Base-by-base conservation (phyloP, 2,329 filamentous ascomycete species). In the Colletotrichum eleusines region DNA sequence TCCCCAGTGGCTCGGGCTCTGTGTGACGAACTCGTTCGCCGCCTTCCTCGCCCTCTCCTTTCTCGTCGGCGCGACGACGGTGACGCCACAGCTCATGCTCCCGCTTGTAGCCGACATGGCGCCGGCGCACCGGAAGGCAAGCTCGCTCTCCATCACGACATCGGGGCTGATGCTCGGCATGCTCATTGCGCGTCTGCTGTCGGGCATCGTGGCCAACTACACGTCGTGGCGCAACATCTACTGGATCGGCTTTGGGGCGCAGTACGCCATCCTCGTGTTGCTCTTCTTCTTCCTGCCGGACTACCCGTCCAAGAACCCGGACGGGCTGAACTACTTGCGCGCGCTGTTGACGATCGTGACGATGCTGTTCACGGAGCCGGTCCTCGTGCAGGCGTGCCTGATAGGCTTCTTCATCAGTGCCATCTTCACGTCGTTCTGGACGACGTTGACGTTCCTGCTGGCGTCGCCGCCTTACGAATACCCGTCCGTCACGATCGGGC, bases 81-180 rank as follows among this genome's bases (percentile, higher is more conserved):
- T 95, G 2, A 95, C 93, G 3, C 93, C 92, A 16, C 90, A 92
- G 79, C 82, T 92, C 65, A 94, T 96, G 92, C 89, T 96, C 20
- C 93, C 93, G 0, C 84, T 96, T 0, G 92, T 95, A 0, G 92
- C 92, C 2, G 92, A 95, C 75, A 89, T 95, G 23, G 92, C 93
- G 0, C 92, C 93, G 0, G 84, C 88, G 0, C 82, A 90, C 51
- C 87, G 90, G 35, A 89, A 92, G 16, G 92, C 92, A 0, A 88
- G 89, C 33, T 89, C 91, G 16, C 84, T 95, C 6, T 91, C 91
- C 7, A 89, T 95, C 69, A 91, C 95, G 9, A 90, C 92, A 2
- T 93, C 91, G 0, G 93, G 93, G 1, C 83, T 95, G 1, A 87
- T 94, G 53, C 86, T 95, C 1, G 93, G 93, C 20, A 89, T 96